These are phyloP conservation scores for Colletotrichum chrysophilum DNA, from an alignment of 2,329 filamentous ascomycete species.

Conservation along the genomic window DNA sequence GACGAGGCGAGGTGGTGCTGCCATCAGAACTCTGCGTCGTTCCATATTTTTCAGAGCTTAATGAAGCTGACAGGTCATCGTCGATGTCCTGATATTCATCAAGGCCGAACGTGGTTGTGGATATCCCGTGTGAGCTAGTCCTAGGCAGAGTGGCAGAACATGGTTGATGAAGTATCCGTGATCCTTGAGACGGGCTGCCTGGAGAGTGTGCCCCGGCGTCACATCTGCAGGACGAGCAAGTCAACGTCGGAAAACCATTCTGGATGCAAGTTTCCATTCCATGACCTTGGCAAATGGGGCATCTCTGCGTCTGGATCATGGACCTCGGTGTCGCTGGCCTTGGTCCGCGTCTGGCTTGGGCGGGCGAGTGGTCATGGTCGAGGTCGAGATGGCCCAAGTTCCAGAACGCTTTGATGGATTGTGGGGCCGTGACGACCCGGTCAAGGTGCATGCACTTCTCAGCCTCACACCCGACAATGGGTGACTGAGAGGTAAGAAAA, in stretches of 20 bases:
- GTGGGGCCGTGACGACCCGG: constrained; percentile 6
- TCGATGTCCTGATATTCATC: neutral
- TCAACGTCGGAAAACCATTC: neutral
- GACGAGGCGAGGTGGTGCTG: neutral
- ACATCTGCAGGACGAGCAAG: neutral
- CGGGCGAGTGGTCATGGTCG: neutral
- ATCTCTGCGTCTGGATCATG: neutral
- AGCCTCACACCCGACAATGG: neutral
- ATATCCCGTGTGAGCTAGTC: neutral
- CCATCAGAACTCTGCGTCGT: neutral
- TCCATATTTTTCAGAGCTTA: neutral
- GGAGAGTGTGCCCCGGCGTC: neutral
- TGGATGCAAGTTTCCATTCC: neutral
- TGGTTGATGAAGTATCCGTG: neutral
- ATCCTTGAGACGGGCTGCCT: neutral
- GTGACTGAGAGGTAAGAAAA: neutral
- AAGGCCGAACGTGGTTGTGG: neutral
- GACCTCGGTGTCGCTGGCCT: neutral
- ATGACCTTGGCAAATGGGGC: neutral
- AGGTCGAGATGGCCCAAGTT: constrained; percentile 7
- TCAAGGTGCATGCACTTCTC: neutral
- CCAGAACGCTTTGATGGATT: constrained; percentile 16
- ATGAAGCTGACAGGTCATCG: neutral
- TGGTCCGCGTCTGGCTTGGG: neutral
- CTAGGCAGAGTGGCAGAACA: neutral